Evolutionary conservation across 306 rosid genomes (phyloP), one percentile per base, ranked within the genome.

Genomic region (Macrotyloma uniflorum): DNA sequence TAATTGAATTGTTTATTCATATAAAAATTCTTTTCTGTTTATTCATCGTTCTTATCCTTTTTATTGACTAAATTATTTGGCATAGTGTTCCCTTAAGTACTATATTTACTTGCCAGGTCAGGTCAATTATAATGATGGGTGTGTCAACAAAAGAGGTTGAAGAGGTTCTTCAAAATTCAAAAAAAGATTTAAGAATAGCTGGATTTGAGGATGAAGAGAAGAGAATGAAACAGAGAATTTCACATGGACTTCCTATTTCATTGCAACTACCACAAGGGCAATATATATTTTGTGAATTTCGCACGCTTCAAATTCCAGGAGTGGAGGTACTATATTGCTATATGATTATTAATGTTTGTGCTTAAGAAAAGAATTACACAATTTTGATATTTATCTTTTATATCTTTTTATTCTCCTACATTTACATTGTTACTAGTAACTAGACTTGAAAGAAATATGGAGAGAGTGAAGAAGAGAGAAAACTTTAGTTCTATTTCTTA

Each of bases 151-250:
- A 80, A 71, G 98, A 95, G 85, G 87, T 95, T 51, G 93, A 93
- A n/a, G 90, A 91, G 80, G 90, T 93, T 87, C 85, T 93, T 73
- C 77, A 89, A 79, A 84, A 76, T 78, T 90, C 91, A 32, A 87
- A 88, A 73, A 80, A 64, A 45, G 88, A 95, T 83, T 84, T 86
- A 70, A 93, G 97, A 84, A 88, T 95, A 86, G 91, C 87, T 84
- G 98, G 97, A 86, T 95, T 95, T 78, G 91, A 89, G 70, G 93
- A 92, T 12, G 98, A 91, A 88, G 98, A 95, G 76, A 90, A 83
- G 82, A 89, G 96, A 79, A 53, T 88, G 79, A 93, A 89, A 82
- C 98, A 90, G 88, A 85, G 91, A 63, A 69, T 77, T 80, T 89
- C 93, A 63, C 78, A 83, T 74, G 85, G 86, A 82, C 86, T 89